Conservation (phyloP, 768 basidiomycete genomes). For the Dendrothele bispora region DNA sequence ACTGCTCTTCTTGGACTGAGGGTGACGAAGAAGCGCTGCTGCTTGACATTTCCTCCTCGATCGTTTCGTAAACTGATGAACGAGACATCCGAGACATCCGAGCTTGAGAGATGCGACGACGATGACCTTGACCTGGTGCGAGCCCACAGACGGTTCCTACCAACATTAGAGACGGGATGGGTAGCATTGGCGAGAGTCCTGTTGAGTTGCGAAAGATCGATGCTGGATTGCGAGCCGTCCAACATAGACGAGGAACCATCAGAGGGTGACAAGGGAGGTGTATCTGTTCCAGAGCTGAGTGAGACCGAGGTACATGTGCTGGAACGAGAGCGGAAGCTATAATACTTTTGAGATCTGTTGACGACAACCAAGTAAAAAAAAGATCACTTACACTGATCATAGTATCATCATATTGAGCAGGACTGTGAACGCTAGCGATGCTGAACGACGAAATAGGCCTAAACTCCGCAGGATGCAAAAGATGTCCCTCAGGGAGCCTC, state of each 20-base stretch:
- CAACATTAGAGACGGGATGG: slow-evolving; percentile 47
- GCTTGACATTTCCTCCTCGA: slow-evolving; percentile 65
- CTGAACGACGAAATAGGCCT: slow-evolving; percentile 69
- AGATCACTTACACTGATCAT: slow-evolving; percentile 76
- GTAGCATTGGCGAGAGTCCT: slow-evolving; percentile 54
- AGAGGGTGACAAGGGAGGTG: slow-evolving; percentile 67
- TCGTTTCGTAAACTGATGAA: slow-evolving; percentile 76
- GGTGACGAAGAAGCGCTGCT: slow-evolving; percentile 24
- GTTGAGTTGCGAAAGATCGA: slow-evolving; percentile 67
- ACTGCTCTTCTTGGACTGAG: slow-evolving; percentile 35
- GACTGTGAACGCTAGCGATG: slow-evolving; percentile 45
- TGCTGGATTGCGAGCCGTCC: slow-evolving; percentile 75
- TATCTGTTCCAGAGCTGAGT: slow-evolving; percentile 64
- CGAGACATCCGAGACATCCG: slow-evolving; percentile 64
- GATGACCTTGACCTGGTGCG: slow-evolving; percentile 70
- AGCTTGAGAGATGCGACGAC: slow-evolving; percentile 65
- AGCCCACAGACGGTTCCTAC: slow-evolving; percentile 39
- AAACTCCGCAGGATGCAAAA: slow-evolving; percentile 52
- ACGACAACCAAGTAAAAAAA: slow-evolving; percentile 48
- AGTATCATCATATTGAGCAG: slow-evolving; percentile 70
- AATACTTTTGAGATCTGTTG: background rate
- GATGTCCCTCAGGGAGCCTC: slow-evolving; percentile 28
- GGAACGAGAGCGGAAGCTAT: slow-evolving; percentile 53
- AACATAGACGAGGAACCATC: slow-evolving; percentile 71
- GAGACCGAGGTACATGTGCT: slow-evolving; percentile 70